Evolutionary conservation across 2,329 filamentous ascomycete genomes (phyloP).

Genomic region (Fusarium buxicola): DNA sequence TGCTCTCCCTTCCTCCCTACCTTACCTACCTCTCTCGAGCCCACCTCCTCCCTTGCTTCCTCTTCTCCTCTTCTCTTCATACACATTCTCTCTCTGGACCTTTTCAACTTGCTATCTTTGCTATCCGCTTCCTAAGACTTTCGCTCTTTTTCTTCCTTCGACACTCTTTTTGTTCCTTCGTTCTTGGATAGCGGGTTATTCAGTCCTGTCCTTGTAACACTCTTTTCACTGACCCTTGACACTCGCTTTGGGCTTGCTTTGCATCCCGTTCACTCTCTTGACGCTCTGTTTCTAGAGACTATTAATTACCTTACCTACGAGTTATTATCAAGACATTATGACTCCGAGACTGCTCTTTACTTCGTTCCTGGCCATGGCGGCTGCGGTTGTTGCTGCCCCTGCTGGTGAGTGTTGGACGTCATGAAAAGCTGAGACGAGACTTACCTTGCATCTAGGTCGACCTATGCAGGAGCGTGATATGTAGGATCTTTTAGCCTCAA

Average conservation of each 20-base stretch:
- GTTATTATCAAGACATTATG: constrained; percentile 31
- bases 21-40: constrained; percentile 2
- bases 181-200: constrained; percentile 25
- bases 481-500: constrained; percentile 16
- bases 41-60: constrained; percentile 3
- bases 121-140: constrained; percentile 26
- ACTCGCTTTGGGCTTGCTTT: constrained; percentile 22
- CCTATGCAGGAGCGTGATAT: constrained; percentile 27
- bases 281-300: not conserved
- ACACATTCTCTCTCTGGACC: constrained; percentile 8
- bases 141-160: constrained; percentile 18
- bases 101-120: constrained; percentile 3
- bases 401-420: constrained; percentile 35
- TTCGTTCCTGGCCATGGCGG: constrained; percentile 41
- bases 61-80: constrained; percentile 8
- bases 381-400: constrained; percentile 38
- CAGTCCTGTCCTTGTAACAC: constrained; percentile 17
- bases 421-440: not conserved
- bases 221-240: constrained; percentile 14
- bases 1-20: constrained; percentile 15
- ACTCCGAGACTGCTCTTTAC: constrained; percentile 36
- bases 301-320: not conserved
- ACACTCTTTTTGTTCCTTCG: constrained; percentile 34
- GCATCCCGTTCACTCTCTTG: constrained; percentile 30
- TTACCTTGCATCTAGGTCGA: constrained; percentile 18